A percentile compares a stretch with the other conserved stretches of the same genome.
These are phyloP conservation scores for Penicillium waksmanii DNA, from an alignment of 495 filamentous ascomycete species.

Conservation along the genomic window DNA sequence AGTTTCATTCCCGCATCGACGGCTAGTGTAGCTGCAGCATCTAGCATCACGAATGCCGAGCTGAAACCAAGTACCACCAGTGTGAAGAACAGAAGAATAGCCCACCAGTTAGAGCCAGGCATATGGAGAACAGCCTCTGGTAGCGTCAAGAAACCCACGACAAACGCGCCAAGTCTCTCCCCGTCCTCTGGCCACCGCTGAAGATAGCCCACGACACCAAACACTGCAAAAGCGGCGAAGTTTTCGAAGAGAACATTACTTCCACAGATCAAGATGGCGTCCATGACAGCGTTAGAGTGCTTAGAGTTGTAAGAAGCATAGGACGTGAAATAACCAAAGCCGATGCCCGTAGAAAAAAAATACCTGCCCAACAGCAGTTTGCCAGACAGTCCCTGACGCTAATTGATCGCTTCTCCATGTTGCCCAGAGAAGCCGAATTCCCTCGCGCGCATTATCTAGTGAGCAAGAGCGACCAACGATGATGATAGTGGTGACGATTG, in stretches of 20 bases:
- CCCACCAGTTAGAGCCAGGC: constrained; percentile 46
- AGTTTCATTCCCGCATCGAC: constrained; percentile 27
- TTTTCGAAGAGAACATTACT: constrained; percentile 46
- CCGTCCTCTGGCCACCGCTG: constrained; percentile 33
- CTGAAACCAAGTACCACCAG: constrained; percentile 33
- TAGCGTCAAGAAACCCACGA: constrained; percentile 43
- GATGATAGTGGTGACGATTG: constrained; percentile 43
- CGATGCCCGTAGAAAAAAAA: constrained; percentile 34
- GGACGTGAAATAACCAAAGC: constrained; percentile 34
- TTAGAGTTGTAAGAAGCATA: constrained; percentile 34
- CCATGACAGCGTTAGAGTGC: constrained; percentile 43
- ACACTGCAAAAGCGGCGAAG: constrained; percentile 46
- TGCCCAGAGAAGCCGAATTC: constrained; percentile 33
- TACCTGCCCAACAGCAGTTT: constrained; percentile 33
- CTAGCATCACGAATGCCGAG: constrained; percentile 33
- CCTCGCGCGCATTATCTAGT: constrained; percentile 37
- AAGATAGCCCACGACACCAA: constrained; percentile 45
- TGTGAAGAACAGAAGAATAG: constrained; percentile 42
- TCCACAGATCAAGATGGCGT: constrained; percentile 40
- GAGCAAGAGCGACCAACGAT: constrained; percentile 38
- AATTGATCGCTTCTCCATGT: constrained; percentile 30
- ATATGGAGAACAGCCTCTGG: constrained; percentile 43
- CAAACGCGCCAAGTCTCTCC: constrained; percentile 38
- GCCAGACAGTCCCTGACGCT: constrained; percentile 33
- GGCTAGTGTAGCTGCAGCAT: constrained; percentile 27